Base-by-base conservation (phyloP, 148 eudicot genomes). In the Vaccinium vitisidaea region DNA sequence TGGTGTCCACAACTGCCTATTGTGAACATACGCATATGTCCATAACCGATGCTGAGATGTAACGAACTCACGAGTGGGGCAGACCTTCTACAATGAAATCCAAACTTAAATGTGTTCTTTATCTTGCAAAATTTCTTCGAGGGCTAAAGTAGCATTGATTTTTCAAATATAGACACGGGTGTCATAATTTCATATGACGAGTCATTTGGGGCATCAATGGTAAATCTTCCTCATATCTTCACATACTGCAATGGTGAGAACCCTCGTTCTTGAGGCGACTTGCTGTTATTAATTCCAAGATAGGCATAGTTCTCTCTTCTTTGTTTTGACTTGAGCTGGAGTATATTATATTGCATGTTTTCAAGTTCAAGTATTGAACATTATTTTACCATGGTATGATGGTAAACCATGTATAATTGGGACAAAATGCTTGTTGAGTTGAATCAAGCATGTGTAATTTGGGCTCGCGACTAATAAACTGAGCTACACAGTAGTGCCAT, bases 91-190 rank as follows among this genome's bases (percentile, higher is more conserved):
- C 11, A 54, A 21, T 12, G 30, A 30, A 79, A 79, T 76, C 23
- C 48, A 55, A 79, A 53, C 43, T 79, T 53, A 43, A 5, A 43
- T 43, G 6, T 43, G 46, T 5, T 25, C 48, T 76, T 55, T 55
- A 55, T 55, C 25, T 52, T 27, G 13, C 13, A 78, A 23, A 79
- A 23, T 30, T 15, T 36, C 69, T 19, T 6, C 6, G 6, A 56
- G 67, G 48, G 27, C 55, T 23, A 78, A 78, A 53, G n/a, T 78
- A 61, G 80, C 15, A 59, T 23, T 21, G 39, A 36, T 80, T 80
- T 59, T 4, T 4, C 19, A 36, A 58, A 59, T 6, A 39, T 19
- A 12, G 39, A 67, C 32, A 36, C 12, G 15, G 8, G 8, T 43
- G 12, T 39, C 4, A 43, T 18, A 11, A 10, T 58, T 80, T 36